Evolutionary conservation across 2,329 filamentous ascomycete species (phyloP).

Genomic region (Parascedosporium putredinis): DNA sequence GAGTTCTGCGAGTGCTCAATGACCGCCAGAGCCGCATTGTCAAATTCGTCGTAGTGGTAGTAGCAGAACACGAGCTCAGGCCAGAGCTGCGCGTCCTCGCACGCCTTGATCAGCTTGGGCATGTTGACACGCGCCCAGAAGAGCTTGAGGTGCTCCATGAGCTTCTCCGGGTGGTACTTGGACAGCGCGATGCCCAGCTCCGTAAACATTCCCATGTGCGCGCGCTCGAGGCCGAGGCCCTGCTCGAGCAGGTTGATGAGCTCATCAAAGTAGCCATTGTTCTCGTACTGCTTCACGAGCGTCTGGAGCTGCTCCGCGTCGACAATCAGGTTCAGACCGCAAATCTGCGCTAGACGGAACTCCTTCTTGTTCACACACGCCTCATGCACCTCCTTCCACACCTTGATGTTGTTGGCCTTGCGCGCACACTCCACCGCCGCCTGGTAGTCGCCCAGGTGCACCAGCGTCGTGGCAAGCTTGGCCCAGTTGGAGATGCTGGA

Average conservation of each 20-base stretch:
- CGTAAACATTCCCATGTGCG: conserved; percentile 97
- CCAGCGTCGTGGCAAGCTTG: conserved; percentile 92
- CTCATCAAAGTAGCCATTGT: conserved; percentile 96
- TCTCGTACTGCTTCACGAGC: conserved; percentile 93
- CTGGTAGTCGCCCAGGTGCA: conserved; percentile 96
- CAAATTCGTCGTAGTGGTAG: conserved; percentile 96
- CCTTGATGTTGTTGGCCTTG: conserved; percentile 98
- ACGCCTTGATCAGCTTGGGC: conserved; percentile 88
- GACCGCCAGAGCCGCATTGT: conserved; percentile 92
- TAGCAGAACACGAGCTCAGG: conserved; percentile 97
- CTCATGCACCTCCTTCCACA: conserved; percentile 97
- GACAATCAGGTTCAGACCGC: conserved; percentile 93
- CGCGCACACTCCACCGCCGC: conserved; percentile 94
- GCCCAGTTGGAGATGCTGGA: conserved; percentile 99
- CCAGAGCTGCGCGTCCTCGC: conserved; percentile 92
- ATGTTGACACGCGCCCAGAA: conserved; percentile 99
- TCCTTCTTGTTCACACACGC: conserved; percentile 97
- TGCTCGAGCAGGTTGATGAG: conserved; percentile 90
- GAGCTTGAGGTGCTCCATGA: conserved; percentile 97
- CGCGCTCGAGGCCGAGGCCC: conserved; percentile 82
- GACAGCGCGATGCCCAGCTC: conserved; percentile 83
- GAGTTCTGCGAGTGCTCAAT: conserved; percentile 96
- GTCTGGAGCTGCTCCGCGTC: conserved; percentile 91
- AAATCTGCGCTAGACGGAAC: conserved; percentile 97
- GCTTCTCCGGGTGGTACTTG: conserved; percentile 87